Evolutionary conservation across 2,329 filamentous ascomycete species (phyloP), one percentile per base, ranked within the genome.

Genomic region (Aspergillus sp.): DNA sequence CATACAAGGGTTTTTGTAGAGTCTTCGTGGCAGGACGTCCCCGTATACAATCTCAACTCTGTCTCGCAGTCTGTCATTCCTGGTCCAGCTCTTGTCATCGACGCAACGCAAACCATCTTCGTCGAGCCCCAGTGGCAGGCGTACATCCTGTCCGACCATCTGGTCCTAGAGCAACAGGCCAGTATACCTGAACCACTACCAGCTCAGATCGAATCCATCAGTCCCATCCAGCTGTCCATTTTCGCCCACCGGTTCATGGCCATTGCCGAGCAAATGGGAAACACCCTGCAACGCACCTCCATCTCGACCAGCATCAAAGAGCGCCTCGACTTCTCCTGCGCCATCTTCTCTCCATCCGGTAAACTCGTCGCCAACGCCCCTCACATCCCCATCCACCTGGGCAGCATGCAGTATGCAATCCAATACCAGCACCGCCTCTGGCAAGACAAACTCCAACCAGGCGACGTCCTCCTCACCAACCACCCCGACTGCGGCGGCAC

Each of bases 401-500:
- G 90, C 22, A 90, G 87, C 48, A 92, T 93, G 90, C 89, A 88
- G 15, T 93, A 89, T 7, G 92, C 90, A 50, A 89, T 93, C 2
- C 82, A 84, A 58, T 89, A 89, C 47, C 89, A 93, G 75, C 87
- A 89, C 4, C 83, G 89, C 64, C 90, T 93, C 54, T 93, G 90
- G 89, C 83, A 86, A 66, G 89, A 89, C 6, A 90, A 88, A 63
- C 77, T 95, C 49, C 89, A 90, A 66, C 86, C 83, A 55, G 90
- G 90, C 27, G 90, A 95, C 70, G 90, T 95, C 0, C 82, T 95
- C 40, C 89, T 93, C 4, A 89, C 89, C 0, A 95, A 95, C 66
- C 90, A 95, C 68, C 90, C 90, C 0, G 90, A 91, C 70, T 93
- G 87, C 67, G 90, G 90, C 30, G 90, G 90, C 41, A 95, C 90